Evolutionary conservation across 352 stramenopile genomes (phyloP).

Genomic region (Lagenidium giganteum): DNA sequence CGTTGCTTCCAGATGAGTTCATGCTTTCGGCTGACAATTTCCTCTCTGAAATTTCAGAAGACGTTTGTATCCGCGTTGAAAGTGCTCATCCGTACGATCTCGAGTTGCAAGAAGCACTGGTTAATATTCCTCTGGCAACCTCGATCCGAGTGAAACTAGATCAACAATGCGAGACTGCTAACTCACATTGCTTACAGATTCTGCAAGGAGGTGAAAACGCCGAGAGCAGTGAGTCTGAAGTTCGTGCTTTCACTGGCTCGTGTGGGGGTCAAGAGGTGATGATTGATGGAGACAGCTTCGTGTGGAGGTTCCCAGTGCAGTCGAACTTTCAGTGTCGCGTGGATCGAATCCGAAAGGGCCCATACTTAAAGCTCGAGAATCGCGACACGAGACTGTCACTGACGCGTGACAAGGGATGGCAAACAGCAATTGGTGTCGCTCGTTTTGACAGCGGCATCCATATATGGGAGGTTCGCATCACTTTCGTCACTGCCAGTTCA

Average conservation of each 20-base stretch:
- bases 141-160: constrained; percentile 80
- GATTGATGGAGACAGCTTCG: constrained; percentile 82
- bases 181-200: constrained; percentile 86
- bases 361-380: constrained; percentile 87
- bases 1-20: constrained; percentile 71
- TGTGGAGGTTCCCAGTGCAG: constrained; percentile 84
- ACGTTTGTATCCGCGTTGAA: constrained; percentile 77
- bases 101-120: constrained; percentile 70
- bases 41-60: constrained; percentile 76
- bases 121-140: constrained; percentile 78
- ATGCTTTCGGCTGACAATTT: constrained; percentile 88
- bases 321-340: constrained; percentile 88
- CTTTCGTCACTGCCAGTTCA: constrained; percentile 83
- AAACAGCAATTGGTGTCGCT: constrained; percentile 83
- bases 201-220: constrained; percentile 59
- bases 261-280: constrained; percentile 84
- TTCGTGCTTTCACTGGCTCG: constrained; percentile 75
- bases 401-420: constrained; percentile 85
- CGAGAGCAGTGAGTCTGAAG: constrained; percentile 61
- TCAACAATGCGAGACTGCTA: constrained; percentile 71
- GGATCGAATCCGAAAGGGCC: constrained; percentile 77
- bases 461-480: constrained; percentile 87
- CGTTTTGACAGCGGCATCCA: constrained; percentile 82
- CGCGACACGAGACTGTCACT: constrained; percentile 81
- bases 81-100: constrained; percentile 80